Conservation (phyloP, 139 green algal genomes). For the Chlamydomonas sp. region DNA sequence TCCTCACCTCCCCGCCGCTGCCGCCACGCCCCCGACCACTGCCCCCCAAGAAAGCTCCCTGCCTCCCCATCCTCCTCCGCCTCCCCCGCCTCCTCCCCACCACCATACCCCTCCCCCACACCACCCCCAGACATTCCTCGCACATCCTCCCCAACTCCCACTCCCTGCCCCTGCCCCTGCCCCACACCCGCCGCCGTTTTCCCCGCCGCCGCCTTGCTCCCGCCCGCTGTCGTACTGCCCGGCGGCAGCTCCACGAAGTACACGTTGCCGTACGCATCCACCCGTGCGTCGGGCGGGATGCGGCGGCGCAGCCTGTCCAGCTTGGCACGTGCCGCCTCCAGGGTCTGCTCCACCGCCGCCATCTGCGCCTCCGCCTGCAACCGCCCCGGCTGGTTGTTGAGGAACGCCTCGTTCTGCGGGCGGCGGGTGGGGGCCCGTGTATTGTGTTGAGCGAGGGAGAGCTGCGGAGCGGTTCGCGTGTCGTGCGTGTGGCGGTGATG, state of each 20-base stretch:
- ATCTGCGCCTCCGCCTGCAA: neutral
- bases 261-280: conserved; percentile 17
- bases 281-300: conserved; percentile 16
- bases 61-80: neutral
- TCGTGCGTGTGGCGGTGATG: no score
- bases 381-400: conserved; percentile 32
- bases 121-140: no score
- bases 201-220: no score
- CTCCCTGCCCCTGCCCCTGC: neutral
- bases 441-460: neutral
- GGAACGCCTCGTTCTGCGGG: conserved; percentile 36
- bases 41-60: neutral
- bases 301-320: neutral
- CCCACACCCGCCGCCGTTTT: neutral
- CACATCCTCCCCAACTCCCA: neutral
- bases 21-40: neutral
- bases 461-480: neutral
- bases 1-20: neutral
- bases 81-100: neutral
- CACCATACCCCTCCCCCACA: neutral
- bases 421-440: neutral
- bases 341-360: neutral
- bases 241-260: conserved; percentile 8
- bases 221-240: neutral
- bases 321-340: conserved; percentile 32